Conservation (phyloP, 768 basidiomycete species). For the Suillus paluster region DNA sequence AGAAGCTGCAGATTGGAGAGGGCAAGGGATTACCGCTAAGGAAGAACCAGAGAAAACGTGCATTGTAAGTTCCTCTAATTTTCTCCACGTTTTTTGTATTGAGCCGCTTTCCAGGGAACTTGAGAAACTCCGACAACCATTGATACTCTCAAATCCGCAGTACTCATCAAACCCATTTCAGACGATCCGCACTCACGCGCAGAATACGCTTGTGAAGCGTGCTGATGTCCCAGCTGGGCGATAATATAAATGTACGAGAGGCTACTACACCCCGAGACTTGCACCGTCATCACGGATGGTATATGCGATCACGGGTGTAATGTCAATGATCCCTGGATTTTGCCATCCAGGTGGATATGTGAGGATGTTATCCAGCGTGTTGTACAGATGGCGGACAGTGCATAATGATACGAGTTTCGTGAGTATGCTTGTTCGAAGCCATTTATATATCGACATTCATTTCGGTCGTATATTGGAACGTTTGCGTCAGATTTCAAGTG, state of each 20-base stretch:
- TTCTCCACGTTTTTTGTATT: slow-evolving; percentile 8
- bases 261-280: background rate
- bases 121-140: slow-evolving; percentile 71
- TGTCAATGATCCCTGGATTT: background rate
- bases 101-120: slow-evolving; percentile 48
- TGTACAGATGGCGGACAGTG: background rate
- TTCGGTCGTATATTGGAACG: background rate
- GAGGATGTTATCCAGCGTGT: background rate
- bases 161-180: slow-evolving; percentile 75
- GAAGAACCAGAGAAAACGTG: slow-evolving; percentile 65
- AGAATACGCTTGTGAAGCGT: slow-evolving; percentile 74
- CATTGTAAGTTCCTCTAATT: slow-evolving; percentile 54
- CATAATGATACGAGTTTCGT: background rate
- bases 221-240: slow-evolving; percentile 16
- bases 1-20: slow-evolving; percentile 66
- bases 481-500: background rate
- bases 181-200: slow-evolving; percentile 78
- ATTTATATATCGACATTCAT: background rate
- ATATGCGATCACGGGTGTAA: background rate
- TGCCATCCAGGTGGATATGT: background rate
- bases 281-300: background rate
- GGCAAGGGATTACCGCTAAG: slow-evolving; percentile 62
- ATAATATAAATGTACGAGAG: background rate
- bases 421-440: background rate
- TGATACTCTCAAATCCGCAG: slow-evolving; percentile 67